Evolutionary conservation across 2,329 filamentous ascomycete genomes (phyloP), one percentile per base, ranked within the genome.

Genomic region (Mycogone perniciosa): DNA sequence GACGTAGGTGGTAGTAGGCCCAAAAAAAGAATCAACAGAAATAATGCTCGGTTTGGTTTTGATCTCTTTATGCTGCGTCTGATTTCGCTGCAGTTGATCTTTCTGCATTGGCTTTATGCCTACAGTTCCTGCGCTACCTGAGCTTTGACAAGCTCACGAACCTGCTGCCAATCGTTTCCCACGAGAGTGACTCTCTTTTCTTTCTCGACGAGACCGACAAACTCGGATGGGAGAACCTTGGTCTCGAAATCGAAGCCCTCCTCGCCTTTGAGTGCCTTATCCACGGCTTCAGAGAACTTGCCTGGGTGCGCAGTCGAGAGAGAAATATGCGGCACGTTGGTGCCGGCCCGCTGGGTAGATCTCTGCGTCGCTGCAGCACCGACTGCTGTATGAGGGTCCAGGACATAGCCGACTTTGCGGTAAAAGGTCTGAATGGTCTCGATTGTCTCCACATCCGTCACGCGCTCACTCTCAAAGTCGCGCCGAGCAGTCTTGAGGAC

Each of bases 301-400:
- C 92, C 93, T 0, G 93, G 92, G 69, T 99, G 93, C 2, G 93
- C 93, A 2, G 93, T 99, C 1, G 91, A 88, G 3, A 99, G 81
- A 1, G 89, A 84, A 61, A 99, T 86, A 67, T 95, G 87, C n/a
- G 70, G 75, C 47, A 84, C 71, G 11, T 73, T 72, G 2, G 75
- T 66, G 30, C 70, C 70, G 1, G 73, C 67, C 9, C 81, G 75
- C 40, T 73, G 65, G 33, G 88, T 76, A 3, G 88, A 90, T 52
- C 90, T 79, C 49, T 82, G 66, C 0, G 91, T 80, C 1, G 89
- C 91, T 13, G 85, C 78, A 37, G 96, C 79, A 50, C 91, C 93
- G 42, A 99, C 87, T 2, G 93, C 89, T 0, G 89, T 85, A 72
- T 99, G 93, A 1, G 93, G 93, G 65, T 99, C 93, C 1, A 97